Base-by-base conservation (phyloP, 2,329 filamentous ascomycete genomes). In the Dothidotthia symphoricarpi region DNA sequence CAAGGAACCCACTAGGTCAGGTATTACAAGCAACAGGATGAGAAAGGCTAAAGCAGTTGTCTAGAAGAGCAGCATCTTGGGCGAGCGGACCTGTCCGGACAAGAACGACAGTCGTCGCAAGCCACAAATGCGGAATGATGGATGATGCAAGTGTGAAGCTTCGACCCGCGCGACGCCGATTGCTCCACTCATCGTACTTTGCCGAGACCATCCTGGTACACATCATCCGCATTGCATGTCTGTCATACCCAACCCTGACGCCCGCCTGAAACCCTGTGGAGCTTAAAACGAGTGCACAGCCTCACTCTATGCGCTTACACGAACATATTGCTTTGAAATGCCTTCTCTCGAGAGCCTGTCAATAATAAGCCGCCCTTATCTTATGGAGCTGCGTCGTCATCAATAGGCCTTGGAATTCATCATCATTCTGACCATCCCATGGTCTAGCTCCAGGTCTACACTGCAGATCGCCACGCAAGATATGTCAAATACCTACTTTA, bases 161-260 rank as follows among this genome's bases (percentile, higher is more conserved):
- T 16, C 17, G 6, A 17, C 16, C 28, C 42, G 39, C 42, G 17
- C 41, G 39, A 42, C 38, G 42, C 38, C 27, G 27, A 27, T 22
- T 11, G 42, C 26, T 27, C 42, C 42, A 41, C 42, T 16, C 12
- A 12, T 30, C 8, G 16, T 38, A 16, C 19, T 32, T 24, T 24
- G 26, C 28, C 35, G 29, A 33, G 16, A 14, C n/a, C 15, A 29
- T 15, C 30, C 3, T 24, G 12, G 9, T 14, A 9, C 7, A 11
- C 22, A 24, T 24, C 24, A 6, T 14, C 4, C 10, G 9, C 14
- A 16, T 7, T 31, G 38, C 26, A 31, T 22, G 22, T 5, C 8
- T 24, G 16, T 6, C 9, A 2, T 17, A 8, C 10, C 4, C 4
- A 13, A 36, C 15, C 14, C 11, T 29, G 13, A 15, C 4, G 4